Percentiles rank a stretch among this genome's conserved stretches.
Evolutionary conservation across 352 stramenopile species (phyloP).

Genomic region (Albugo candida): DNA sequence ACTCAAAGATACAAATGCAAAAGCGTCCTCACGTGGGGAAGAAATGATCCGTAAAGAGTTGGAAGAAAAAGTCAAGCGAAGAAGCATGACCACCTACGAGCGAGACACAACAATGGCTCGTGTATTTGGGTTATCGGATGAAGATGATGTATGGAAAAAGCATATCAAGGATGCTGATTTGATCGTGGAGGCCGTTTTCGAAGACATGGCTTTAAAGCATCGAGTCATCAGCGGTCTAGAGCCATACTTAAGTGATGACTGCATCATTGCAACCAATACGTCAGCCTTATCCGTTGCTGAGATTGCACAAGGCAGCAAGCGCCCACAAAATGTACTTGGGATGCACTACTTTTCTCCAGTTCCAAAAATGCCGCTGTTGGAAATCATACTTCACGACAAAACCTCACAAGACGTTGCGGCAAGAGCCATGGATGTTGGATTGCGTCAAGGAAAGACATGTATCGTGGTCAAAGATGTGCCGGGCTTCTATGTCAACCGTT

Average conservation of each 20-base stretch:
- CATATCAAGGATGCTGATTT: slow-evolving; percentile 90
- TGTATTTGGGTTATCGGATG: slow-evolving; percentile 85
- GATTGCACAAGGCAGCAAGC: slow-evolving; percentile 78
- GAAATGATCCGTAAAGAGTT: slow-evolving; percentile 91
- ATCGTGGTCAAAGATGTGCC: slow-evolving; percentile 98
- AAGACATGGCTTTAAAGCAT: slow-evolving; percentile 94
- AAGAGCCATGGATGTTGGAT: slow-evolving; percentile 87
- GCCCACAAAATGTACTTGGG: slow-evolving; percentile 85
- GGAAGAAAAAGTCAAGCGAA: slow-evolving; percentile 89
- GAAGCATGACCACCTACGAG: slow-evolving; percentile 83
- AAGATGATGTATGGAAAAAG: slow-evolving; percentile 78
- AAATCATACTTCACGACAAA: slow-evolving; percentile 93
- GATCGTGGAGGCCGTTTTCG: slow-evolving; percentile 97
- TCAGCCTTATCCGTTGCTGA: slow-evolving; percentile 91
- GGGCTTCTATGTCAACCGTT: slow-evolving; percentile 99
- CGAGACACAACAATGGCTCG: slow-evolving; percentile 81
- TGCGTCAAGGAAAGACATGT: slow-evolving; percentile 95
- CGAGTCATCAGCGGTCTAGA: slow-evolving; percentile 89
- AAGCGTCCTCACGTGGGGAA: slow-evolving; percentile 57
- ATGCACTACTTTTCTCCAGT: slow-evolving; percentile 99
- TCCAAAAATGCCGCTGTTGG: slow-evolving; percentile 93
- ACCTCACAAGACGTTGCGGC: slow-evolving; percentile 80
- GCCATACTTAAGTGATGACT: slow-evolving; percentile 82
- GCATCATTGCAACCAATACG: slow-evolving; percentile 96
- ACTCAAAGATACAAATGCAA: slow-evolving; percentile 90